phyloP scores from a whole-genome alignment of 2,329 filamentous ascomycete genomes.

The Stagonosporopsis cucurbitacearum region DNA sequence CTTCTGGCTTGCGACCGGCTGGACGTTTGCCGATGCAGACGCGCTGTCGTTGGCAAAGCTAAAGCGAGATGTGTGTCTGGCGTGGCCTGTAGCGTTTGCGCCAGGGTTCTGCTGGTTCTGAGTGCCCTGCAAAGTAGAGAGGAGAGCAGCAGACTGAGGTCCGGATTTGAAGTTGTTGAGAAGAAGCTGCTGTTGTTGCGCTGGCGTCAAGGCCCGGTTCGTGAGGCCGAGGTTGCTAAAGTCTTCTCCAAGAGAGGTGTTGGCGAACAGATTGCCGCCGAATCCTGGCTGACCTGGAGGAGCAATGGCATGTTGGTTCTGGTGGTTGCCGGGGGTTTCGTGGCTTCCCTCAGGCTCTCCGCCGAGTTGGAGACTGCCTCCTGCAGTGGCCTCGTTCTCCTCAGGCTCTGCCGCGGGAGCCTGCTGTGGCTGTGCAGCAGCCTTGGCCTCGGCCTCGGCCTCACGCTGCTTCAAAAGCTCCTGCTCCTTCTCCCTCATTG shows the following conservation, averaged over 20 bases:
- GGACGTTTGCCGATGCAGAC: slow-evolving; percentile 68
- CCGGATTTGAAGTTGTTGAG: slow-evolving; percentile 66
- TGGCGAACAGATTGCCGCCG: slow-evolving; percentile 46
- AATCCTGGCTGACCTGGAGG: slow-evolving; percentile 75
- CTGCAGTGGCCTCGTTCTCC: slow-evolving; percentile 70
- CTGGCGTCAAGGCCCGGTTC: slow-evolving; percentile 77
- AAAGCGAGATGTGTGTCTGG: slow-evolving; percentile 83
- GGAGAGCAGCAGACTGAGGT: slow-evolving; percentile 61
- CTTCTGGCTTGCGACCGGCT: slow-evolving; percentile 78
- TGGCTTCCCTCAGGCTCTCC: slow-evolving; percentile 85
- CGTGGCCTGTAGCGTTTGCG: slow-evolving; percentile 72
- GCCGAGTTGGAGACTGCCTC: slow-evolving; percentile 85
- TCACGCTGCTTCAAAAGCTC: slow-evolving; percentile 58
- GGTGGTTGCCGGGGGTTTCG: slow-evolving; percentile 65
- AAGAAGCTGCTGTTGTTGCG: slow-evolving; percentile 73
- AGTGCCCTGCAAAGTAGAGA: slow-evolving; percentile 55
- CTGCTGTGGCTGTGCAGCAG: slow-evolving; percentile 40
- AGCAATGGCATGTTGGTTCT: slow-evolving; percentile 72
- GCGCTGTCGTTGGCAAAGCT: slow-evolving; percentile 80
- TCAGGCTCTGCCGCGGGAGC: slow-evolving; percentile 60
- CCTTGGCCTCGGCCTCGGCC: slow-evolving; percentile 61
- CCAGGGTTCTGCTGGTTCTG: slow-evolving; percentile 52
- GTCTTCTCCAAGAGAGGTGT: slow-evolving; percentile 46
- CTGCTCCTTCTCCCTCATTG: slow-evolving; percentile 71
- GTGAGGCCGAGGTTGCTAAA: slow-evolving; percentile 58